phyloP scores from a whole-genome alignment of 192 early-diverging fungal species.

The Backusella tarrabulga region DNA sequence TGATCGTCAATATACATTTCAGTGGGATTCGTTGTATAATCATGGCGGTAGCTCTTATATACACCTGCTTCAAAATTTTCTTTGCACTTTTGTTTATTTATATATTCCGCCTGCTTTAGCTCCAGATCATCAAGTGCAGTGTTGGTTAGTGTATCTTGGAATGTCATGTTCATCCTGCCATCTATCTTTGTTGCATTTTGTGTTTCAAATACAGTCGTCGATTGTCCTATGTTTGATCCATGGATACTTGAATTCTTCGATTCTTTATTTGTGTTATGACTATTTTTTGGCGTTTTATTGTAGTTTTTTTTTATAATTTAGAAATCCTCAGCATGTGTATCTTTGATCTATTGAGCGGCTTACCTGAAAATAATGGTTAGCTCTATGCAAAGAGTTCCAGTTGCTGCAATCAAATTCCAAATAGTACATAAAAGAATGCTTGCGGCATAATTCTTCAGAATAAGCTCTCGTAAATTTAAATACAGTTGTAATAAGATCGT shows the following conservation, averaged over 20 bases:
- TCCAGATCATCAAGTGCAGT: conserved; percentile 8
- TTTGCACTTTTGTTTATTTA: not conserved
- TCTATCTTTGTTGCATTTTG: not conserved
- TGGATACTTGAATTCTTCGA: not conserved
- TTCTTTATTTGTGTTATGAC: not conserved
- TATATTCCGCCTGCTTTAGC: not conserved
- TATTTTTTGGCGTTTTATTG: not conserved
- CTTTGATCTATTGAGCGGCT: not conserved
- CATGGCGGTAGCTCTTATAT: not conserved
- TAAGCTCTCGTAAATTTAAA: conserved; percentile 23
- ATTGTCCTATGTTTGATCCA: not conserved
- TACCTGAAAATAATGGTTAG: conserved; percentile 23
- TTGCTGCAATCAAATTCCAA: conserved; percentile 20
- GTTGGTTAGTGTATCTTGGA: conserved; percentile 3
- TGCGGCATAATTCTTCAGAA: conserved; percentile 15
- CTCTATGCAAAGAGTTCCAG: conserved; percentile 17
- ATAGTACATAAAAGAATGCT: conserved; percentile 14
- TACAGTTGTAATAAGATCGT: conserved; percentile 28
- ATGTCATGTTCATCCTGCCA: not conserved
- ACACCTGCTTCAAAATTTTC: not conserved
- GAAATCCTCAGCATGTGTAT: not conserved
- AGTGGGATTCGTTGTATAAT: not conserved
- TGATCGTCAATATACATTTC: not conserved
- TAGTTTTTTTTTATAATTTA: too few relatives aligned
- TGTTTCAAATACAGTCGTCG: not conserved